Base-by-base conservation (phyloP, 495 filamentous ascomycete genomes). In the Talaromyces adpressus region DNA sequence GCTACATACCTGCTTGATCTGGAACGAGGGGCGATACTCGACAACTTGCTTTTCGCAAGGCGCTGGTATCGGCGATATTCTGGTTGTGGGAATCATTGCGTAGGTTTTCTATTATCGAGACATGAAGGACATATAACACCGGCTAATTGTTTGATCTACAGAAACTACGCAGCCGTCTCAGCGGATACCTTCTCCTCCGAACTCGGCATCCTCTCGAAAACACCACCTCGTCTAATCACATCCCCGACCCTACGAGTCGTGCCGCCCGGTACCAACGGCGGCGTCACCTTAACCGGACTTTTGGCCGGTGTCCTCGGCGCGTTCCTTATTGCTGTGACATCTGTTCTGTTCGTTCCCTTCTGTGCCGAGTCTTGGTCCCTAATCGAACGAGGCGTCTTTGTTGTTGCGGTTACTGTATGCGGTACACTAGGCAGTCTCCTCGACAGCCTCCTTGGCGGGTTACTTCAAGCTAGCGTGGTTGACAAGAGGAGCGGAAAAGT, bases 151-250 rank as follows among this genome's bases (percentile, higher is more conserved):
- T 11, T 12, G 25, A 27, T 27, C 25, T n/a, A 29, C 62, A 80
- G 78, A 20, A 90, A 98, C 77, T 98, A 98, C 66, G 94, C 91
- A 34, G 90, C 91, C 25, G 91, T 93, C 22, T 87, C 92, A 12
- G 89, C 94, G 30, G 94, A 98, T 71, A 98, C 94, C 5, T 95
- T 96, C 75, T 92, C 89, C 62, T 97, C 93, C 12, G 94, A 98
- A 75, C 85, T 98, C 14, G 94, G 94, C 6, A 98, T 98, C 56
- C 82, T 98, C 18, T 88, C 92, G 18, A 86, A 82, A 64, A 82
- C 81, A 23, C 75, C 81, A 41, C 94, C 94, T 0, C 83, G 91
- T 18, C 84, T 98, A n/a, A 92, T 98, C 62, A 96, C 91, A 4
- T 91, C 91, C 27, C 83, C 83, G 23, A 89, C 80, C 22, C 76